Base-by-base conservation (phyloP, 2,329 filamentous ascomycete genomes). In the Cytospora chrysosperma region DNA sequence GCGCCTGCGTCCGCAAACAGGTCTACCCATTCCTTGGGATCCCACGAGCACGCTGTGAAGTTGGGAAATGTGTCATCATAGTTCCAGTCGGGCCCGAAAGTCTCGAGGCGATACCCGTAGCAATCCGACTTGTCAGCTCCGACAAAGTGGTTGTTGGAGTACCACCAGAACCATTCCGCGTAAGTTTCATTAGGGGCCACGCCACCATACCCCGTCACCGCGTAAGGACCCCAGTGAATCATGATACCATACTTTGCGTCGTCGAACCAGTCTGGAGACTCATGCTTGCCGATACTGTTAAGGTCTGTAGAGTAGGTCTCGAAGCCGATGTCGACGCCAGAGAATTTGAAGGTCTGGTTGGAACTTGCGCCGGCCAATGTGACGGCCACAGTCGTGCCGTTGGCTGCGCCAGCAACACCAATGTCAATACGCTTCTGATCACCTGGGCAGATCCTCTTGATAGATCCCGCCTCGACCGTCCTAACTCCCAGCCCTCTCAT, bases 51-150 rank as follows among this genome's bases (percentile, higher is more conserved):
- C 0, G 81, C 81, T 0, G 81, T 85, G 72, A 85, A 86, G 63
- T 82, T 75, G 3, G 74, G 71, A 68, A 86, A 81, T 59, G 81
- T 82, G 69, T 86, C 82, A 65, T 87, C 84, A 68, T 87, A 86
- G 15, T 77, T 77, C 68, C 81, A 75, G 30, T 83, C 69, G 0
- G 76, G 76, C 0, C 84, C 83, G 65, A 82, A 85, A 0, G 77
- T 83, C 15, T 76, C 72, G 0, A 84, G 74, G 13, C 82, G 77
- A 67, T 86, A 81, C 34, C 81, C 74, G 65, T 81, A 83, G 28
- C 77, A 73, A 49, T 75, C 72, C 1, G 79, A 78, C 7, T 73
- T 72, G 56, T 80, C 79, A 3, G 75, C 76, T 0, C 58, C 30
- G 51, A 75, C 72, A 3, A 75, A 74, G 53, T 79, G 77, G 34